These are phyloP conservation scores for Breviolum minutum DNA, from an alignment of 73 alveolate genomes.

Conservation along the genomic window DNA sequence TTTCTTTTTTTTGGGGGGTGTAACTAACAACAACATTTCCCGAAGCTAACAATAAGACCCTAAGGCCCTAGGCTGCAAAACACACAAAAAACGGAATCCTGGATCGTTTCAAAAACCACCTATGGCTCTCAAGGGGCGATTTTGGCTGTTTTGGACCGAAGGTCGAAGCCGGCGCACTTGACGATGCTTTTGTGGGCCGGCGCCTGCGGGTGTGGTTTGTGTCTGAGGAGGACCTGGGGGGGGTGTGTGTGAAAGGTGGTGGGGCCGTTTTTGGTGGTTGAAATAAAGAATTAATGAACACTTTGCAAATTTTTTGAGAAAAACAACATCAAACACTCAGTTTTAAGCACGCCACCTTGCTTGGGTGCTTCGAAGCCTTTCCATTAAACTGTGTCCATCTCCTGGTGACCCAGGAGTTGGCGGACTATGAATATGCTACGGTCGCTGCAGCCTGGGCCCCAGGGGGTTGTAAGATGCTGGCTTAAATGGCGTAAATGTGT, in stretches of 20 bases:
- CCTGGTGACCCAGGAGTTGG: not conserved
- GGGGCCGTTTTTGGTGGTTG: not conserved
- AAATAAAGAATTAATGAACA: not conserved
- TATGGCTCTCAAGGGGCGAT: too few relatives aligned
- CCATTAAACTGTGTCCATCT: not conserved
- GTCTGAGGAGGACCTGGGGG: constrained; percentile 12
- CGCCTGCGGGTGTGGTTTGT: constrained; percentile 77
- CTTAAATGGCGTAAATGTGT: not conserved
- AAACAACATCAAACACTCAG: not conserved
- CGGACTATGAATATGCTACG: constrained; percentile 30
- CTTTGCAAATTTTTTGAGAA: not conserved
- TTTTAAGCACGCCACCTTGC: not conserved
- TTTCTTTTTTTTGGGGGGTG: too few relatives aligned
- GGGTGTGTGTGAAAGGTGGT: not conserved
- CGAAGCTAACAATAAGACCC: too few relatives aligned
- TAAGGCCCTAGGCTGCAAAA: too few relatives aligned
- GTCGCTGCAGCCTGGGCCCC: not conserved
- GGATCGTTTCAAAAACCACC: too few relatives aligned
- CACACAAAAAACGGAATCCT: too few relatives aligned
- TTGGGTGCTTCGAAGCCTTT: too few relatives aligned
- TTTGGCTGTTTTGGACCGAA: too few relatives aligned
- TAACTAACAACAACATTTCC: too few relatives aligned
- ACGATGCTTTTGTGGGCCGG: constrained; percentile 16
- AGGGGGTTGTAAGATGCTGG: not conserved
- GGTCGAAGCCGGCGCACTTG: not conserved